A percentile compares a stretch with the other conserved stretches of the same genome.
These are phyloP conservation scores for Blattamonas nauphoetae DNA, from an alignment of 78 protist species.

Conservation along the genomic window DNA sequence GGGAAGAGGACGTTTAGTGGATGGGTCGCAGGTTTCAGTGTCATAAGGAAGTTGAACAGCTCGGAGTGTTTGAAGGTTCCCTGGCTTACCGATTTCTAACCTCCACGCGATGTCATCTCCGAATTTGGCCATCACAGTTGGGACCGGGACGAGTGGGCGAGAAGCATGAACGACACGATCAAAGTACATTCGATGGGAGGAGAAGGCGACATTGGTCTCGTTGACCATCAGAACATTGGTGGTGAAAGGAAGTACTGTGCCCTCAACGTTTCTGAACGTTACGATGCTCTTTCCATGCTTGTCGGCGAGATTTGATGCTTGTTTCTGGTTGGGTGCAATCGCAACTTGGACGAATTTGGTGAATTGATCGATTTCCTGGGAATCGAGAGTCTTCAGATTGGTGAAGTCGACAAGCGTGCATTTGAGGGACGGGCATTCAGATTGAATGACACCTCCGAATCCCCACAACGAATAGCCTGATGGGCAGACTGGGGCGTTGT, in stretches of 20 bases:
- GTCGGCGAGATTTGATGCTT: too few relatives aligned
- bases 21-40: neutral
- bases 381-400: neutral
- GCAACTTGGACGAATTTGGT: neutral
- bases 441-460: neutral
- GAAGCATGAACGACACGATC: neutral
- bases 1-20: neutral
- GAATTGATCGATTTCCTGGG: neutral
- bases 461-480: neutral
- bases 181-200: neutral
- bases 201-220: neutral
- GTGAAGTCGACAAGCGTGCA: neutral
- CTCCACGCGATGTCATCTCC: neutral
- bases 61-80: slow-evolving; percentile 1
- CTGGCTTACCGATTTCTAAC: neutral
- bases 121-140: neutral
- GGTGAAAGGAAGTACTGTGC: neutral
- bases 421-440: slow-evolving; percentile 1
- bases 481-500: neutral
- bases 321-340: neutral
- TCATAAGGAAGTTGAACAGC: neutral
- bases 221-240: neutral
- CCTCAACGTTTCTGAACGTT: neutral
- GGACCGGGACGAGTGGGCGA: neutral
- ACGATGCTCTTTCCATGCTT: too few relatives aligned